phyloP scores from a whole-genome alignment of 805 yeast genomes.

The Komagataella populi region DNA sequence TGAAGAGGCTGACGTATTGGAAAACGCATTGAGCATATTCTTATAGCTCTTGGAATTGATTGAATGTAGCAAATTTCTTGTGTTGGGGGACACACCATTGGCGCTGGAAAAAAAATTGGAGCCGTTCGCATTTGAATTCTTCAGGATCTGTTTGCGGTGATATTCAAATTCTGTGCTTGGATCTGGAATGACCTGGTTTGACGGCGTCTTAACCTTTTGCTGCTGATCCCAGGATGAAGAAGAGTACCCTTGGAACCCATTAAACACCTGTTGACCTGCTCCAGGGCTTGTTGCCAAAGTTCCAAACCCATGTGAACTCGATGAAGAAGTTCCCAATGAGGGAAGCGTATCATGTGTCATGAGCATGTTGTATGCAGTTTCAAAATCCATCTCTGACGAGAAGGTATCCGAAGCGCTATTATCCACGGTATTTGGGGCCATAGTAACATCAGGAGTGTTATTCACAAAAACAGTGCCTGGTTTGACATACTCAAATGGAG shows the following conservation, averaged over 20 bases:
- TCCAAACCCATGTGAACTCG: not conserved
- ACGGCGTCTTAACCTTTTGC: conserved; percentile 1
- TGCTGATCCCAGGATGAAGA: not conserved
- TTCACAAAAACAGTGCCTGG: not conserved
- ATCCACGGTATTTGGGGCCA: not conserved
- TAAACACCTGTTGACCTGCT: not conserved
- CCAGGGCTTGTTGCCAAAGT: not conserved
- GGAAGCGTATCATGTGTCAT: conserved; percentile 11
- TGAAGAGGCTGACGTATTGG: not conserved
- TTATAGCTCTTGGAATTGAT: conserved; percentile 13
- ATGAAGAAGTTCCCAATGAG: not conserved
- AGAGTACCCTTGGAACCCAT: not conserved
- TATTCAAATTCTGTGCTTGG: not conserved
- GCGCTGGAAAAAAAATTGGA: not conserved
- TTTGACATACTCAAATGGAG: conserved; percentile 3
- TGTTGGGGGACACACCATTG: conserved; percentile 16
- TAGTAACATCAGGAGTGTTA: not conserved
- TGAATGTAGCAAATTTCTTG: conserved; percentile 15
- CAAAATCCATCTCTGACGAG: conserved; percentile 17
- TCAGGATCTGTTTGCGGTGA: conserved; percentile 2
- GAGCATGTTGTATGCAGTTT: conserved; percentile 18
- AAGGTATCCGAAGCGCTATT: not conserved
- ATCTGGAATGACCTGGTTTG: not conserved
- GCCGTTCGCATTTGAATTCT: not conserved
- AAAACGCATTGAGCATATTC: conserved; percentile 1